These are phyloP conservation scores for Pseudopithomyces maydicus DNA, from an alignment of 2,329 filamentous ascomycete species.

Conservation along the genomic window DNA sequence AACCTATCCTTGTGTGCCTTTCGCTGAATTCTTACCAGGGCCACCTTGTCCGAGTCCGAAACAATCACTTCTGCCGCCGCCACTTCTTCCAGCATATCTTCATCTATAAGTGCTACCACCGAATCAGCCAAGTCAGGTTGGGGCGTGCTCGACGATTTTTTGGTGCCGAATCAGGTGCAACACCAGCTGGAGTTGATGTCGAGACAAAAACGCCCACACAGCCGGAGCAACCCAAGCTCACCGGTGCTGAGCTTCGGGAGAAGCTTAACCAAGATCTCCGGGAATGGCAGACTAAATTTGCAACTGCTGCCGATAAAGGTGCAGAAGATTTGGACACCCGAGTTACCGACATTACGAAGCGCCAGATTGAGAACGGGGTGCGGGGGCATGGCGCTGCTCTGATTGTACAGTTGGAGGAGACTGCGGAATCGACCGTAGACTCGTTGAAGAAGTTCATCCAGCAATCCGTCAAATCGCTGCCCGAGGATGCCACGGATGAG, in stretches of 20 bases:
- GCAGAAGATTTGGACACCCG: slow-evolving; percentile 68
- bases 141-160: slow-evolving; percentile 36
- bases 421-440: slow-evolving; percentile 66
- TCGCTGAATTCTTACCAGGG: slow-evolving; percentile 16
- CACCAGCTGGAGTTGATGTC: slow-evolving; percentile 22
- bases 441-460: slow-evolving; percentile 71
- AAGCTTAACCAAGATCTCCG: slow-evolving; percentile 77
- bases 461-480: slow-evolving; percentile 57
- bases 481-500: slow-evolving; percentile 61
- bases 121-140: slow-evolving; percentile 34
- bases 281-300: slow-evolving; percentile 87
- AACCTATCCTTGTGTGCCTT: neutral
- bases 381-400: slow-evolving; percentile 69
- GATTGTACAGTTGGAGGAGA: slow-evolving; percentile 70
- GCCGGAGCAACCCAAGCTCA: slow-evolving; percentile 31
- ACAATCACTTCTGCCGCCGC: slow-evolving; percentile 25
- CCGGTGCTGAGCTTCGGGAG: slow-evolving; percentile 54
- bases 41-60: slow-evolving; percentile 19
- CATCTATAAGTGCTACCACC: slow-evolving; percentile 25
- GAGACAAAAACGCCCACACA: slow-evolving; percentile 18
- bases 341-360: slow-evolving; percentile 72
- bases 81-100: slow-evolving; percentile 33
- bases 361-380: slow-evolving; percentile 71
- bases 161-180: slow-evolving; percentile 28
- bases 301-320: slow-evolving; percentile 82